Conservation (phyloP, 768 basidiomycete genomes). For the Chiua virens region DNA sequence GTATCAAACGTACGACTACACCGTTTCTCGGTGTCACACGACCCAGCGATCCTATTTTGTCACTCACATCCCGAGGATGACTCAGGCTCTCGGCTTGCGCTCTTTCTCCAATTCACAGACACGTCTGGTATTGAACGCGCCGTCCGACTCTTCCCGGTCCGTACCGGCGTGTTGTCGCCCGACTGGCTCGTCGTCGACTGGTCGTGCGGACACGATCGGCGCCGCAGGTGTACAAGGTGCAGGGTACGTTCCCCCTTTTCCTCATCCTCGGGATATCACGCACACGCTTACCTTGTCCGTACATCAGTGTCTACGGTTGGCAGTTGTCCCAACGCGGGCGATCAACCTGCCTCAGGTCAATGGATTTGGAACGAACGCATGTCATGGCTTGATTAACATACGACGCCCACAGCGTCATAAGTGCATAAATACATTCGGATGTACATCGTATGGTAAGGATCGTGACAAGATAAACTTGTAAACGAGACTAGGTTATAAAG, state of each 20-base stretch:
- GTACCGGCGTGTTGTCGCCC: constrained; percentile 75
- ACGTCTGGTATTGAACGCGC: constrained; percentile 62
- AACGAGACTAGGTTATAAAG: constrained; percentile 16
- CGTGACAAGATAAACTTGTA: constrained; percentile 26
- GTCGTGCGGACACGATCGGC: constrained; percentile 53
- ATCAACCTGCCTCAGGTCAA: constrained; percentile 28
- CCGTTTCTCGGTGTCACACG: no score
- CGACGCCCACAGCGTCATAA: constrained; percentile 16
- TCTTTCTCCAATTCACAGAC: constrained; percentile 66
- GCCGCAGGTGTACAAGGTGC: constrained; percentile 75
- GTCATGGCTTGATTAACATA: constrained; percentile 50
- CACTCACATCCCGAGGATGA: constrained; percentile 38
- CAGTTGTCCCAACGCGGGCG: not conserved
- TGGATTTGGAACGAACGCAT: constrained; percentile 50
- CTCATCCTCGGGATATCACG: no score
- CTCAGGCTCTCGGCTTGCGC: constrained; percentile 27
- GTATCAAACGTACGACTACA: no score
- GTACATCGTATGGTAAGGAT: constrained; percentile 31
- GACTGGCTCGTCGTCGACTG: constrained; percentile 74
- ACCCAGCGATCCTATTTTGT: constrained; percentile 56
- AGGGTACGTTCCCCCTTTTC: constrained; percentile 51
- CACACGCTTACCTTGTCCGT: not conserved
- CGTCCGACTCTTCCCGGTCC: constrained; percentile 74
- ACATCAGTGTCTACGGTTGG: constrained; percentile 23
- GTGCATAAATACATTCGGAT: constrained; percentile 25